Evolutionary conservation across 78 protist species (phyloP), one percentile per base, ranked within the genome.

Genomic region (Planoprotostelium fungivorum): DNA sequence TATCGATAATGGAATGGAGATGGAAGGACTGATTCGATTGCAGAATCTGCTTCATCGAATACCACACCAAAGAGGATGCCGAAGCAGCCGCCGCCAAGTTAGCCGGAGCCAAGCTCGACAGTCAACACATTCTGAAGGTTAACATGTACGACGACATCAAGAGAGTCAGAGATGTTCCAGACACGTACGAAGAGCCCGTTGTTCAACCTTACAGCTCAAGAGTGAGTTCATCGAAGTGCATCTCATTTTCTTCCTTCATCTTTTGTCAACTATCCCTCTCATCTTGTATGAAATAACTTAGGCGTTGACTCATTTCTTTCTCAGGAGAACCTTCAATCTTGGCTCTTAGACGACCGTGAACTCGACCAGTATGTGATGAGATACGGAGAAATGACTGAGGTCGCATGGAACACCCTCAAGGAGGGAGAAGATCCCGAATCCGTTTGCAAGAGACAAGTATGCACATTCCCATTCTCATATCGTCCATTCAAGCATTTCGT

Each of bases 321-420:
- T 16, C 87, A 88, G 83, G 84, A 87, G n/a, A 89, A 89, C 9
- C 38, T 86, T 29, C 29, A 92, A 37, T 39, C 89, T 28, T 92
- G 94, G 94, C 84, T 92, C 35, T 85, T n/a, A 38, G 87, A 89
- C n/a, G 29, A 89, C 36, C 31, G 86, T 23, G 84, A 90, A 51
- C 35, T 92, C 84, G 94, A 92, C 36, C 91, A 92, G 84, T 92
- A 88, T 86, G 94, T 63, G 0, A 36, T 91, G 34, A 92, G 98
- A 37, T 87, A 93, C 89, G 96, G 94, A 39, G 94, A 90, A 85
- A 37, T 37, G 35, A 95, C 97, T 0, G 92, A 93, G 86, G 88
- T 98, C 38, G 85, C 38, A 73, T 98, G 98, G 98, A 94, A 96
- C 89, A 95, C 89, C 37, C 89, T 86, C 51, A 34, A 83, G 39